These are phyloP conservation scores for Haematococcus sp. DNA, from an alignment of 139 green algal genomes.

Conservation along the genomic window DNA sequence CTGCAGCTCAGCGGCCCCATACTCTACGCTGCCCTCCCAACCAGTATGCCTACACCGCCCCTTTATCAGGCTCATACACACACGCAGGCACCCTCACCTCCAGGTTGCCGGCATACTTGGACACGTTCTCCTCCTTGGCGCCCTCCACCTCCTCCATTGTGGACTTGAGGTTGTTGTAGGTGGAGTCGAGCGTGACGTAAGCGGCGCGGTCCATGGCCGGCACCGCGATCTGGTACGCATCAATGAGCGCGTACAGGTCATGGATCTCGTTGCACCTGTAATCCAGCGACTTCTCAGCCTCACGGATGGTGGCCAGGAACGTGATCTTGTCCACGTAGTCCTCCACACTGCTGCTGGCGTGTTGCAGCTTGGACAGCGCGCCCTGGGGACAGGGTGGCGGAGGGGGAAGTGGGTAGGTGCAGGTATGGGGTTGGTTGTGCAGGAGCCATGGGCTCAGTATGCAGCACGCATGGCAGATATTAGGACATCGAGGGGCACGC, in stretches of 20 bases:
- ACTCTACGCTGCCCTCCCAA: no score
- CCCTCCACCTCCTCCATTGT: conserved; percentile 69
- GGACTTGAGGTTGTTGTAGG: conserved; percentile 64
- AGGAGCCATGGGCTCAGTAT: no score
- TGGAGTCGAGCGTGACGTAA: conserved; percentile 64
- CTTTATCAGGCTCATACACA: not conserved
- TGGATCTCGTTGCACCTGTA: conserved; percentile 51
- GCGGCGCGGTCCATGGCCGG: conserved; percentile 68
- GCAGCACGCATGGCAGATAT: no score
- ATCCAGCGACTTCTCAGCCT: conserved; percentile 41
- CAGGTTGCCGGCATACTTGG: conserved; percentile 64
- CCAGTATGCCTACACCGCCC: no score
- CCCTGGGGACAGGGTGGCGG: conserved; percentile 15
- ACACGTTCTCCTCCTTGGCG: conserved; percentile 59
- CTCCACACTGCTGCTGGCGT: conserved; percentile 49
- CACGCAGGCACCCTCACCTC: conserved; percentile 29
- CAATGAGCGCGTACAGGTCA: conserved; percentile 67
- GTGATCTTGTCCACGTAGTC: conserved; percentile 75
- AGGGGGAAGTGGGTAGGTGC: no score
- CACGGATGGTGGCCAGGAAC: conserved; percentile 49
- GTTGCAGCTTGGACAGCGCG: conserved; percentile 49
- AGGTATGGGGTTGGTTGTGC: no score
- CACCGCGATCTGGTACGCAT: conserved; percentile 65
- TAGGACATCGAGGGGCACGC: no score
- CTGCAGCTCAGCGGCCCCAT: no score